Base-by-base conservation (phyloP, 1,284 basidiomycete species). In the Papiliotrema laurentii region DNA sequence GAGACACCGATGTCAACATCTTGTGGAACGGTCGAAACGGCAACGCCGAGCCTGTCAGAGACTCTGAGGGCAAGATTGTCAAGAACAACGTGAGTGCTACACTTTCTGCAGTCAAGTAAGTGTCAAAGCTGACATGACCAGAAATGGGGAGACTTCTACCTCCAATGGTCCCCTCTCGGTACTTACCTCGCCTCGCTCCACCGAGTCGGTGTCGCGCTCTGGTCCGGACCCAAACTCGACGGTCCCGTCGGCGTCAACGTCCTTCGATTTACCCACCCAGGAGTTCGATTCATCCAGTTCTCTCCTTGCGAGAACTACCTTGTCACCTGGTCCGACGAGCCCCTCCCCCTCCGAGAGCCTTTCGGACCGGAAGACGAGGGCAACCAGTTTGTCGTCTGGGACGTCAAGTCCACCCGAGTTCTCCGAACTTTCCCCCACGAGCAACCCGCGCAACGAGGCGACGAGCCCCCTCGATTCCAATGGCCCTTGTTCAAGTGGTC, bases 401-500 rank as follows among this genome's bases (percentile, higher is more conserved):
- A 98, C 64, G 84, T 96, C 76, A 90, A 91, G 74, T 87, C 93
- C 16, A 90, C 89, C 28, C 82, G 88, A 61, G 81, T 97, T 27
- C 82, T 98, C 47, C 89, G 96, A 51, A 94, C 94, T 2, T 98
- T 99, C 77, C 85, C 90, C 19, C 73, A 74, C 49, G 76, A 77
- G 62, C 70, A 73, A 50, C 63, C 68, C 37, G 56, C 54, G 22
- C 52, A 60, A 33, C 78, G 75, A 51, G 83, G 82, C 33, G 76
- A 79, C 28, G 65, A 64, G 43, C 51, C 55, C 18, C 53, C 63
- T 27, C 56, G 61, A 37, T 63, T 62, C 26, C 75, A 61, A 63
- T 98, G 96, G 94, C 96, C 96, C 7, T 84, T 86, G 36, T 79
- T 98, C 68, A 97, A 97, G 78, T 99, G 94, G 94, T 96, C 90